Evolutionary conservation across 116 monocot genomes (phyloP), one percentile per base, ranked within the genome.

Genomic region (Zostera marina): DNA sequence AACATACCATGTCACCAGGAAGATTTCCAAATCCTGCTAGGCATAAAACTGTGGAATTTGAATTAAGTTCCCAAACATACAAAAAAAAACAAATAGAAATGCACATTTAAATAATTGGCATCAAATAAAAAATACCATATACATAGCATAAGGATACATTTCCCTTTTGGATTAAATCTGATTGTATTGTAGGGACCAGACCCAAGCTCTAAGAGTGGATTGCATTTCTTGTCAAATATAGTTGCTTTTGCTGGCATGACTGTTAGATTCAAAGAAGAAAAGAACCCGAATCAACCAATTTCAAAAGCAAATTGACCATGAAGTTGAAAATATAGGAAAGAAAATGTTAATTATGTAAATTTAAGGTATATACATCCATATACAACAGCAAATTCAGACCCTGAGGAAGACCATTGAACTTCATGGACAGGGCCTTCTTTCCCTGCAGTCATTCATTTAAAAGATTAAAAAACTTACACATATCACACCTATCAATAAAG

Each of bases 351-450:
- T 4, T 11, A 52, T 24, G 16, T 52, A 52, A 0, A 43, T 22
- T 43, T 20, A 22, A 67, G 9, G 44, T 51, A 52, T 59, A 53
- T 83, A 96, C 96, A 90, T 76, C 86, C 96, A 83, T 96, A 96
- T 47, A 96, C 96, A 56, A 80, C 90, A 63, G 86, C 89, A 66
- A 90, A 96, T 54, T 90, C 90, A 59, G 61, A 78, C 56, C 90
- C 96, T 11, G 80, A 78, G 44, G 63, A 56, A 58, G 85, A 85
- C 96, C 96, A 90, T 61, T 89, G 89, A 22, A 85, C 90, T 79
- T 96, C 96, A 78, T 96, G 96, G 68, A 96, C 73, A 23, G 96
- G 90, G 20, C 90, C 96, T 25, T 96, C 90, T 78, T 96, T 89
- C 45, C 76, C 89, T 88, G 74, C 17, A 41, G 47, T 61, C 22